These are phyloP conservation scores for Aspergillus sclerotioniger DNA, from an alignment of 495 filamentous ascomycete genomes.

Conservation along the genomic window DNA sequence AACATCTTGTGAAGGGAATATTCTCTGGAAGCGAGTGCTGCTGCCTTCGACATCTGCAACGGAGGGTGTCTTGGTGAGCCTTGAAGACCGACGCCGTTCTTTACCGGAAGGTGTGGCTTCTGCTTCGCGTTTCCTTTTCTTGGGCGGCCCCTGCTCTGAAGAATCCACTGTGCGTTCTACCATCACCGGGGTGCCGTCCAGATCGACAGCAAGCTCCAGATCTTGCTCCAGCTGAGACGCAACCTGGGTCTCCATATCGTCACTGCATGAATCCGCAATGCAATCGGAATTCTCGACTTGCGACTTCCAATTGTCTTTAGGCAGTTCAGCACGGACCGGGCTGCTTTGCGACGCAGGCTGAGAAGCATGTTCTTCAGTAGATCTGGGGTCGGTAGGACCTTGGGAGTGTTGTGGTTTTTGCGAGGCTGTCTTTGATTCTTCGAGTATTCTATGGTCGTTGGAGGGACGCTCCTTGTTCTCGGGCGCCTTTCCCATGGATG, in stretches of 20 bases:
- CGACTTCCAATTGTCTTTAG: constrained; percentile 1
- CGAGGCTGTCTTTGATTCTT: not conserved
- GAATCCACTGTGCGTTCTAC: constrained; percentile 4
- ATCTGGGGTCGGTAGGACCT: not conserved
- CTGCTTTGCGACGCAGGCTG: not conserved
- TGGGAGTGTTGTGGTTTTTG: not conserved
- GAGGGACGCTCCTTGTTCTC: constrained; percentile 13
- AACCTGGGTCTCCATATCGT: constrained; percentile 44
- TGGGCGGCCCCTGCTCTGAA: constrained; percentile 15
- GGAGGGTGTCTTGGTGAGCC: constrained; percentile 19
- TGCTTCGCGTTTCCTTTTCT: constrained; percentile 41
- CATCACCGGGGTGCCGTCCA: constrained; percentile 13
- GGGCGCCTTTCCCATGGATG: constrained; percentile 22
- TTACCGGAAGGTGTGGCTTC: constrained; percentile 15
- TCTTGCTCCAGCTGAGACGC: constrained; percentile 48
- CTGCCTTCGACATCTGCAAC: constrained; percentile 16
- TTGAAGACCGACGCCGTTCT: constrained; percentile 34
- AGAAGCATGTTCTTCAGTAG: not conserved
- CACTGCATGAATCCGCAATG: constrained; percentile 32
- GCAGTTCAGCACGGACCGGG: not conserved
- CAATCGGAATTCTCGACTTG: not conserved
- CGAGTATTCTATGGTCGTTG: no score
- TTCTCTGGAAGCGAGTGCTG: constrained; percentile 20
- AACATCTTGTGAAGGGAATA: constrained; percentile 7
- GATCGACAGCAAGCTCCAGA: constrained; percentile 36